Conservation (phyloP, 2,329 filamentous ascomycete genomes). For the Dryadomyces quercivorus region DNA sequence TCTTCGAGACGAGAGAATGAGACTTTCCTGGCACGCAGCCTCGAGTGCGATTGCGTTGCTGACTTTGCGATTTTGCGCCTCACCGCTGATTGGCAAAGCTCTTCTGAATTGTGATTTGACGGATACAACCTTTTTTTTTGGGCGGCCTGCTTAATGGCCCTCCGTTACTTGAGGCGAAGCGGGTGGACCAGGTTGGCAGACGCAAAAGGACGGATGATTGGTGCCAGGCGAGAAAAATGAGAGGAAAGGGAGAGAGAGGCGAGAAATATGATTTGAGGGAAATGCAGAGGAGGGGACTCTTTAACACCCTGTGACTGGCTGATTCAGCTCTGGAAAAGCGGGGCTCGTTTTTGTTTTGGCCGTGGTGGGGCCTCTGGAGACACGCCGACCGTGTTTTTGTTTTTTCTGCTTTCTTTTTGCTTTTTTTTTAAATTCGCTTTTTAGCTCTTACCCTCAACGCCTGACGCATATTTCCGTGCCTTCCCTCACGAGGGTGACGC, state of each 20-base stretch:
- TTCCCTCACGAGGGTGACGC: background rate
- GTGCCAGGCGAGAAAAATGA: conserved; percentile 14
- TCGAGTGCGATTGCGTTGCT: background rate
- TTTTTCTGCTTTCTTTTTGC: background rate
- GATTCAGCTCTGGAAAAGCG: conserved; percentile 18
- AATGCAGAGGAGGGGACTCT: conserved; percentile 22
- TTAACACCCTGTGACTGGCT: conserved; percentile 32
- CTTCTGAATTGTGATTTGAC: conserved; percentile 7
- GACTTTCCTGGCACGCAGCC: background rate
- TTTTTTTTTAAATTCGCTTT: background rate
- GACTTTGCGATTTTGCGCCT: conserved; percentile 6
- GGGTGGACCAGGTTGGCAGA: conserved; percentile 30
- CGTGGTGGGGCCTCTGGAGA: background rate
- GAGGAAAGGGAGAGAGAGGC: conserved; percentile 15
- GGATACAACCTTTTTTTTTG: background rate
- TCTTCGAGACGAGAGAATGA: background rate
- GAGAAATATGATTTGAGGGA: conserved; percentile 41
- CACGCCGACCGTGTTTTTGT: conserved; percentile 1
- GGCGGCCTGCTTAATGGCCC: background rate
- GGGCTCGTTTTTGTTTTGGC: background rate
- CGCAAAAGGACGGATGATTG: conserved; percentile 20
- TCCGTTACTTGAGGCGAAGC: conserved; percentile 4
- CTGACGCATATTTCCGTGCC: background rate
- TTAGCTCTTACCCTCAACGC: background rate
- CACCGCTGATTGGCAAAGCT: conserved; percentile 10